Percentiles rank a stretch among this genome's conserved stretches.
phyloP scores from a whole-genome alignment of 2,329 filamentous ascomycete genomes.

The Clarireedia sp. region DNA sequence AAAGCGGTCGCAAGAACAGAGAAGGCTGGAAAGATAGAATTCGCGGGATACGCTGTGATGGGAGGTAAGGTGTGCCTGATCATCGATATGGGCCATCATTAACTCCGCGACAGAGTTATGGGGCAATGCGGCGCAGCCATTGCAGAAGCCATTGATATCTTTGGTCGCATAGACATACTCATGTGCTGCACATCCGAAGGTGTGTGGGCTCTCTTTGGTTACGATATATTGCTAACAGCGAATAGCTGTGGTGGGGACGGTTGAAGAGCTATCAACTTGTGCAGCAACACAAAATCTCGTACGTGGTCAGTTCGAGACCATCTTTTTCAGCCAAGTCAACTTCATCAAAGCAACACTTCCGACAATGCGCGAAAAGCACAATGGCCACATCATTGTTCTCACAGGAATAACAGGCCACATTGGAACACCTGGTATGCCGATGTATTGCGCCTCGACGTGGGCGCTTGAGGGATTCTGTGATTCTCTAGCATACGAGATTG shows the following conservation, averaged over 20 bases:
- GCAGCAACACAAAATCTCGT: slow-evolving; percentile 69
- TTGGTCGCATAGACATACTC: slow-evolving; percentile 82
- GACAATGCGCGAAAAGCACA: slow-evolving; percentile 68
- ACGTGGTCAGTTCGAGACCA: slow-evolving; percentile 84
- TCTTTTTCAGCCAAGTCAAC: slow-evolving; percentile 94
- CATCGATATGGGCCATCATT: neutral
- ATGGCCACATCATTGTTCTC: slow-evolving; percentile 82
- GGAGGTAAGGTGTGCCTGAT: slow-evolving; percentile 26
- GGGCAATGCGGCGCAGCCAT: slow-evolving; percentile 54
- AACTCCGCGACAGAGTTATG: slow-evolving; percentile 25
- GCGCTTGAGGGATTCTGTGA: slow-evolving; percentile 94
- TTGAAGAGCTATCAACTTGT: slow-evolving; percentile 78
- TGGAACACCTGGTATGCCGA: slow-evolving; percentile 81
- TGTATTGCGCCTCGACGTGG: slow-evolving; percentile 91
- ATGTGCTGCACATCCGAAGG: slow-evolving; percentile 85
- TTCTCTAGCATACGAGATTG: slow-evolving; percentile 89
- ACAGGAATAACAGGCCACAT: slow-evolving; percentile 89
- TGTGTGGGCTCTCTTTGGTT: slow-evolving; percentile 30
- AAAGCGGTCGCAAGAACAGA: slow-evolving; percentile 52
- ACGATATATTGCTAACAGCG: neutral
- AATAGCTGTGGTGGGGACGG: slow-evolving; percentile 74
- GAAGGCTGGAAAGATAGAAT: slow-evolving; percentile 78
- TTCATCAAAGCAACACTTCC: slow-evolving; percentile 86
- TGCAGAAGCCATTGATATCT: slow-evolving; percentile 75
- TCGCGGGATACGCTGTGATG: slow-evolving; percentile 56